Evolutionary conservation across 805 yeast species (phyloP), one percentile per base, ranked within the genome.

Genomic region (Spathaspora boniae): DNA sequence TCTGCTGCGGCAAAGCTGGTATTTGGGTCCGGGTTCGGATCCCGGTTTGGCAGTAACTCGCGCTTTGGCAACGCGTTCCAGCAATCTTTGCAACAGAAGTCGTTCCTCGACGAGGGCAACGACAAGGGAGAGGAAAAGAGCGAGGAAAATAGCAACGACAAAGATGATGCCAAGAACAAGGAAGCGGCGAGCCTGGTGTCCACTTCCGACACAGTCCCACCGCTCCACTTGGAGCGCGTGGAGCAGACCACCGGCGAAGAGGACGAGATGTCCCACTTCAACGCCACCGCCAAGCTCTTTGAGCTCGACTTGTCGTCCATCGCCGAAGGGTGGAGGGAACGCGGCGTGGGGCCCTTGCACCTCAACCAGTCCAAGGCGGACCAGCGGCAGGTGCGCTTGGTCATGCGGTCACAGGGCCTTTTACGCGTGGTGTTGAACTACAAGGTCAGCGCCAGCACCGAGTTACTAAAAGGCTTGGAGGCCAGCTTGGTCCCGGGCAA

Each of bases 381-480:
- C 29, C 51, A 59, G 6, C 53, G 56, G 26, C 73, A 72, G 36
- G 69, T 81, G 0, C 76, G 98, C 47, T 56, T 93, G 8, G 82
- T 93, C 4, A 88, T 93, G 96, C 78, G 98, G 54, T 81, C 95
- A 4, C 86, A 85, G 41, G 95, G 95, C 2, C 74, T 86, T 12
- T 68, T 87, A 42, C 78, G 87, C 44, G 91, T 93, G 8, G 78
- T 91, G 17, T 66, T 93, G 44, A 93, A 93, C 58, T 62, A 80
- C 31, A 82, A 86, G 12, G 64, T 93, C 24, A 66, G 73, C 0
- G 62, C 72, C 27, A 78, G 78, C 5, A 74, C 87, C 15, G 77
- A 80, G 42, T 62, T 87, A 2, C 63, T 74, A 40, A 77, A 78
- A 52, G 98, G 98, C 0, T 80, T 91, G 71, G 85, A 86, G 41